phyloP scores from a whole-genome alignment of 202 grass and related monocot species.

The Setaria viridis region DNA sequence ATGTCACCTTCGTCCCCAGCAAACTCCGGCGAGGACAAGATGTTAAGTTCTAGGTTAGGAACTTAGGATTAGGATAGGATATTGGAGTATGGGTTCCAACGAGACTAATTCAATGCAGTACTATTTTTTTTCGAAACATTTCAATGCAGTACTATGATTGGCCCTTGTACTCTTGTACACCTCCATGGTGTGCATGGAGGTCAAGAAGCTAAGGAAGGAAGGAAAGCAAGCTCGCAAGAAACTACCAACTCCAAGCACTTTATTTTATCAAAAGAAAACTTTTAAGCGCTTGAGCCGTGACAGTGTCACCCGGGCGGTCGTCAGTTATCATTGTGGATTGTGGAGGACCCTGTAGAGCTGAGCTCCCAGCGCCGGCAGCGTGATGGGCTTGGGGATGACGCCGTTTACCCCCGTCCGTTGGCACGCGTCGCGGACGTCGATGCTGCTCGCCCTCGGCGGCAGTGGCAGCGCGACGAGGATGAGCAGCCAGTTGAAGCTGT shows the following conservation, averaged over 20 bases:
- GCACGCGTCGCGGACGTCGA: constrained; percentile 49
- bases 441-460: constrained; percentile 3
- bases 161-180: too few species aligned
- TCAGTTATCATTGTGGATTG: constrained; percentile 37
- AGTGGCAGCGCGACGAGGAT: constrained; percentile 47
- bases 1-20: too few species aligned
- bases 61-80: too few species aligned
- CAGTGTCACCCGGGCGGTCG: background rate
- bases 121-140: too few species aligned
- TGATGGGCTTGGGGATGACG: constrained; percentile 61
- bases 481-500: constrained; percentile 52
- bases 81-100: too few species aligned
- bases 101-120: too few species aligned
- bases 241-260: background rate
- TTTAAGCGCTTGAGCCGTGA: background rate
- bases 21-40: too few species aligned
- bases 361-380: constrained; percentile 52
- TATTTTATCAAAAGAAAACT: too few species aligned
- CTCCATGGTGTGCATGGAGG: too few species aligned
- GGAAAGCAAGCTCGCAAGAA: background rate
- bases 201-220: too few species aligned
- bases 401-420: constrained; percentile 57
- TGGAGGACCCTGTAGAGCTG: constrained; percentile 56
- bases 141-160: too few species aligned
- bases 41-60: too few species aligned